A percentile compares a stretch with the other conserved stretches of the same genome.
These are phyloP conservation scores for Melastoma malabathricum DNA, from an alignment of 345 rosid species.

Conservation along the genomic window DNA sequence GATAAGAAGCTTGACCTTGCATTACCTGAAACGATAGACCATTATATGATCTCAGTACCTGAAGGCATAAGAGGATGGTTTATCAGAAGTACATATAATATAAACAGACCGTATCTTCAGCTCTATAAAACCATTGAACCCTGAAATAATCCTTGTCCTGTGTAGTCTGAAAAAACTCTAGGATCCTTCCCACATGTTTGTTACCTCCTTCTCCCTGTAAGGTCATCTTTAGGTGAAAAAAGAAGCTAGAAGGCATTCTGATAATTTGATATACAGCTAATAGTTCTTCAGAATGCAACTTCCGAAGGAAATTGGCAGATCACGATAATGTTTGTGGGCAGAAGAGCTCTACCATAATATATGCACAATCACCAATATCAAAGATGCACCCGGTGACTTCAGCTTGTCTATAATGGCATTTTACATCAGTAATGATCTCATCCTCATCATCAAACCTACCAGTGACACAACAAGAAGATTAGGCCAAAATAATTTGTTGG, in stretches of 20 bases:
- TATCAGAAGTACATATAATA: constrained; percentile 4
- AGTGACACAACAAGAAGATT: neutral
- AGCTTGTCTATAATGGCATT: constrained; percentile 79
- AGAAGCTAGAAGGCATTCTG: neutral
- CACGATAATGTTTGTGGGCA: constrained; percentile 7
- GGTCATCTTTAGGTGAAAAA: constrained; percentile 1
- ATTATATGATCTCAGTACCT: constrained; percentile 8
- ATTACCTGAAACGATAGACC: constrained; percentile 37
- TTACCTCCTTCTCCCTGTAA: constrained; percentile 56
- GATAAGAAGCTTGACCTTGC: constrained; percentile 45
- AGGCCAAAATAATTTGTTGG: constrained; percentile 7
- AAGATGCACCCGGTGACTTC: constrained; percentile 30
- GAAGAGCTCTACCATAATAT: constrained; percentile 37
- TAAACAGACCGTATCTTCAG: constrained; percentile 73
- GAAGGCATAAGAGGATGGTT: neutral
- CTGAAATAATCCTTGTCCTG: constrained; percentile 61
- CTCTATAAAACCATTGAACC: constrained; percentile 93
- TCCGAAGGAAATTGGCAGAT: neutral
- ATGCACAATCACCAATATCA: constrained; percentile 64
- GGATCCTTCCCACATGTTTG: constrained; percentile 51
- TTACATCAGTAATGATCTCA: constrained; percentile 66
- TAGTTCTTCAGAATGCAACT: constrained; percentile 2
- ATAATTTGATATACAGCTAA: neutral
- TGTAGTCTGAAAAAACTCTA: constrained; percentile 71
- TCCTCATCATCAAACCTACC: constrained; percentile 51